These are phyloP conservation scores for Dissophora globulifera DNA, from an alignment of 192 early-diverging fungal species.

Conservation along the genomic window DNA sequence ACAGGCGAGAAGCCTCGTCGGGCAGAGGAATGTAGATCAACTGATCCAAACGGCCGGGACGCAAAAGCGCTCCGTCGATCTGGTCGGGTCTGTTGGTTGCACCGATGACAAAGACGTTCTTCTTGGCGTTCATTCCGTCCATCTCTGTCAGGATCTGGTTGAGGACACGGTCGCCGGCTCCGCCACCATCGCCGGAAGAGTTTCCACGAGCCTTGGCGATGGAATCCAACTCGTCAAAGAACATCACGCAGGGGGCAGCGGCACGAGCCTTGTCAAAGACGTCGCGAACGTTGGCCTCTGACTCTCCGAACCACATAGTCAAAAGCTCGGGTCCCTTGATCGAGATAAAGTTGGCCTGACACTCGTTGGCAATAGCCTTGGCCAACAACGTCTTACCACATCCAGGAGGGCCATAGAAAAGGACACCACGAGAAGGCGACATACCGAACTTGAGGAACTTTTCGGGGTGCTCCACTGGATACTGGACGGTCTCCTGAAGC, in stretches of 20 bases:
- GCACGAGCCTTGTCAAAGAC: constrained; percentile 99
- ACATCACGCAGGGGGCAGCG: constrained; percentile 99
- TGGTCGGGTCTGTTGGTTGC: constrained; percentile 99
- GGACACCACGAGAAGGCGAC: constrained; percentile 94
- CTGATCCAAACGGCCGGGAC: constrained; percentile 99
- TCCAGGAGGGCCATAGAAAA: constrained; percentile 99
- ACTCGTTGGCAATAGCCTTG: constrained; percentile 99
- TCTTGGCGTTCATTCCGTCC: constrained; percentile 99
- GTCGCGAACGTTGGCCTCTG: constrained; percentile 98
- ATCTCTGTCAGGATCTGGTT: constrained; percentile 99
- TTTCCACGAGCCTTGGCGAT: constrained; percentile 95
- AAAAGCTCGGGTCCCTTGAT: constrained; percentile 99
- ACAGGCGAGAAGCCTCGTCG: constrained; percentile 86
- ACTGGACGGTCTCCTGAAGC: constrained; percentile 98
- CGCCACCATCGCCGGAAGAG: constrained; percentile 73
- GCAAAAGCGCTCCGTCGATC: constrained; percentile 95
- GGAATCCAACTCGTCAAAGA: constrained; percentile 99
- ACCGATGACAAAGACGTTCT: constrained; percentile 99
- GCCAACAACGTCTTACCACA: constrained; percentile 98
- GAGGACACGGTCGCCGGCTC: constrained; percentile 96
- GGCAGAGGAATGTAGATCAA: constrained; percentile 97
- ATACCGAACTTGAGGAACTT: constrained; percentile 99
- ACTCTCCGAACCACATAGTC: constrained; percentile 99
- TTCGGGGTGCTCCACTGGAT: constrained; percentile 98
- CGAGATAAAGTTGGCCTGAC: constrained; percentile 99